These are phyloP conservation scores for Apodospora peruviana DNA, from an alignment of 495 filamentous ascomycete species.

Conservation along the genomic window DNA sequence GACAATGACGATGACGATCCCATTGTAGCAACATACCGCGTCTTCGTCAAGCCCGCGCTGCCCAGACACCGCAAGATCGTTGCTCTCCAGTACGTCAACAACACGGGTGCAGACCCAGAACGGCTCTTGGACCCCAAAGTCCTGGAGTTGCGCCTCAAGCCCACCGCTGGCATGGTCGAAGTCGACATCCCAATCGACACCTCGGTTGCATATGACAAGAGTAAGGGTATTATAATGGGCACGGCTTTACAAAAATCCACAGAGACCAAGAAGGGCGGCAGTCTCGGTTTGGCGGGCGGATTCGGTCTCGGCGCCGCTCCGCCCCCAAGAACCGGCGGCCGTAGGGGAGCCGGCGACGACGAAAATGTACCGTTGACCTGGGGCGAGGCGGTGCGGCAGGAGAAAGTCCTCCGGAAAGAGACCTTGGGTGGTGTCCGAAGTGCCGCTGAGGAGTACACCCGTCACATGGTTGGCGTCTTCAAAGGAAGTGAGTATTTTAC, in stretches of 20 bases:
- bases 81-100: slow-evolving; percentile 40
- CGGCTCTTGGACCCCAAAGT: slow-evolving; percentile 24
- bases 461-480: slow-evolving; percentile 46
- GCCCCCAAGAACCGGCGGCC: slow-evolving; percentile 6
- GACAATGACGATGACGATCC: slow-evolving; percentile 38
- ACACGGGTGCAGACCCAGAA: slow-evolving; percentile 22
- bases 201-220: slow-evolving; percentile 36
- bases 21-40: slow-evolving; percentile 40
- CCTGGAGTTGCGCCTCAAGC: slow-evolving; percentile 40
- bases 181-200: slow-evolving; percentile 41
- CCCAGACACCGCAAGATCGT: slow-evolving; percentile 36
- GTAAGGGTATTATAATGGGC: slow-evolving; percentile 43
- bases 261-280: slow-evolving; percentile 41
- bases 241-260: slow-evolving; percentile 33
- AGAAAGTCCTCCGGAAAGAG: slow-evolving; percentile 38
- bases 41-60: slow-evolving; percentile 43
- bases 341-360: slow-evolving; percentile 7
- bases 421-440: slow-evolving; percentile 37
- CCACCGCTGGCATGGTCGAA: slow-evolving; percentile 39
- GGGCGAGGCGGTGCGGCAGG: slow-evolving; percentile 39
- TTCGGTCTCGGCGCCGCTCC: slow-evolving; percentile 35
- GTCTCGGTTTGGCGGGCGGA: slow-evolving; percentile 40
- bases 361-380: slow-evolving; percentile 31
- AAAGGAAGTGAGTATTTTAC: slow-evolving; percentile 33
- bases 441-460: slow-evolving; percentile 28